Evolutionary conservation across 371 early-diverging fungal genomes (phyloP).

Genomic region (Syncephalastrum sp.): DNA sequence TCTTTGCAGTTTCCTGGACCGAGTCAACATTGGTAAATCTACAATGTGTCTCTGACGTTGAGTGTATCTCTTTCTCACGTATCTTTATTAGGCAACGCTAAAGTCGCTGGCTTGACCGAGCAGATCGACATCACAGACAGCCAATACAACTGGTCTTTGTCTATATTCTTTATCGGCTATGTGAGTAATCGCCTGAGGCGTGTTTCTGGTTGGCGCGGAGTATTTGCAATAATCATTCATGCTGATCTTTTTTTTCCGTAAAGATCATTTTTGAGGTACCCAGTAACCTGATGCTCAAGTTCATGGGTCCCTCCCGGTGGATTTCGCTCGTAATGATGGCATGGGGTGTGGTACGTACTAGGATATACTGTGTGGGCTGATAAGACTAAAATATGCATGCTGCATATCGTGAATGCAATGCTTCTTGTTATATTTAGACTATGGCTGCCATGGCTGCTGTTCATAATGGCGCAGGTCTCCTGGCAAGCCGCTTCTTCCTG

Average conservation of each 20-base stretch:
- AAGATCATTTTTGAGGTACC: slow-evolving; percentile 6
- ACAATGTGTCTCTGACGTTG: neutral
- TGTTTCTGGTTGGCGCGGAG: too few relatives aligned
- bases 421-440: neutral
- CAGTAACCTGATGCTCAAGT: slow-evolving; percentile 11
- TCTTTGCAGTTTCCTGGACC: slow-evolving; percentile 50
- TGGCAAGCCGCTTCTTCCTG: slow-evolving; percentile 64
- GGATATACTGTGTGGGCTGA: slow-evolving; percentile 12
- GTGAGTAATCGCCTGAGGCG: slow-evolving; percentile 19
- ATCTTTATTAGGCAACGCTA: slow-evolving; percentile 46
- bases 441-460: slow-evolving; percentile 27
- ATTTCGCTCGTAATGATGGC: slow-evolving; percentile 22
- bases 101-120: slow-evolving; percentile 46
- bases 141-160: slow-evolving; percentile 57
- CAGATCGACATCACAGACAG: slow-evolving; percentile 42
- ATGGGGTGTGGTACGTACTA: too few relatives aligned
- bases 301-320: slow-evolving; percentile 10
- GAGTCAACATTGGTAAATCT: slow-evolving; percentile 44
- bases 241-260: neutral
- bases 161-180: slow-evolving; percentile 66
- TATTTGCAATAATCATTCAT: too few relatives aligned
- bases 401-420: neutral
- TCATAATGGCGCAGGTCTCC: slow-evolving; percentile 40
- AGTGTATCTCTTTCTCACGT: neutral
- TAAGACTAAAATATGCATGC: slow-evolving; percentile 9